Conservation (phyloP, 202 grass and related monocot genomes). For the Musa balbisiana region DNA sequence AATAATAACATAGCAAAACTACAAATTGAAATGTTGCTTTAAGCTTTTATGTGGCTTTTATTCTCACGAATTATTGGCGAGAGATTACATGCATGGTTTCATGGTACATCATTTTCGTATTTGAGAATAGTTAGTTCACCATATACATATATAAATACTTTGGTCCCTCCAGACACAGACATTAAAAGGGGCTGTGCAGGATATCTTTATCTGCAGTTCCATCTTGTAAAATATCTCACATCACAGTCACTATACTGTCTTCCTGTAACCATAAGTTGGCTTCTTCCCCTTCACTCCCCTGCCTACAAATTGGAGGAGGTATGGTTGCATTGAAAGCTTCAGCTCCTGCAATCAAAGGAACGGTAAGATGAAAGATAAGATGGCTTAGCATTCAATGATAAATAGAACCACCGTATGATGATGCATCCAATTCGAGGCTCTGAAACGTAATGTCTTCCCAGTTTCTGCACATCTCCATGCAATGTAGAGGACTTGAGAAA, state of each 20-base stretch:
- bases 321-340: conserved; percentile 34
- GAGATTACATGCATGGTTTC: too few species aligned
- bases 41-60: too few species aligned
- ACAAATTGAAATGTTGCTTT: too few species aligned
- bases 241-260: not conserved
- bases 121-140: not conserved
- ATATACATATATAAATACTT: not conserved
- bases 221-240: not conserved
- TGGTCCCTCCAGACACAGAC: not conserved
- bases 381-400: not conserved
- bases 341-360: conserved; percentile 24
- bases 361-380: not conserved
- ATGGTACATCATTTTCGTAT: too few species aligned
- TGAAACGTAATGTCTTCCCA: conserved; percentile 9
- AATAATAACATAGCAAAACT: too few species aligned
- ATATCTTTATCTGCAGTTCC: not conserved
- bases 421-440: conserved; percentile 20
- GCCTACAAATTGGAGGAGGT: conserved; percentile 55
- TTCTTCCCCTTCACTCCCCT: conserved; percentile 24
- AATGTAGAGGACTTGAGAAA: conserved; percentile 5
- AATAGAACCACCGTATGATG: conserved; percentile 22
- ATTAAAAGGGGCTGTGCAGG: not conserved
- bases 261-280: conserved; percentile 7
- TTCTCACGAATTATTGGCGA: too few species aligned
- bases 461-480: conserved; percentile 13